These are phyloP conservation scores for Dillenia suffruticosa DNA, from an alignment of 164 flowering plant species.

Conservation along the genomic window DNA sequence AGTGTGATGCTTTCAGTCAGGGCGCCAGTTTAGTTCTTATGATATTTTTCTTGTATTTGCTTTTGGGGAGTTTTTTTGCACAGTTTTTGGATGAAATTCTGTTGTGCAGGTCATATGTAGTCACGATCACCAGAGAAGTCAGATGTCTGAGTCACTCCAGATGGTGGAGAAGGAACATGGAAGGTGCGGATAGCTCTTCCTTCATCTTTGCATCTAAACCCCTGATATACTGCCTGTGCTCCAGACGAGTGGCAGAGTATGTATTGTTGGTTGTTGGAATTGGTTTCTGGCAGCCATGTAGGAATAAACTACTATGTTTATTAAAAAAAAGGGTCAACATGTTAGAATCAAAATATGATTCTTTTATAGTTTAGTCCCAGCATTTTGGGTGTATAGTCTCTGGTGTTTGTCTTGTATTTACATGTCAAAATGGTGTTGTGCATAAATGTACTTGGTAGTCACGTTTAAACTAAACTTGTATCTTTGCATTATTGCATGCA, in stretches of 20 bases:
- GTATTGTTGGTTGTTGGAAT: constrained; percentile 47
- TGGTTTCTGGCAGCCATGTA: constrained; percentile 50
- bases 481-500: too few species aligned
- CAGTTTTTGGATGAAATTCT: not conserved
- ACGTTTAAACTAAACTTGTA: too few species aligned
- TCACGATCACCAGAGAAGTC: constrained; percentile 68
- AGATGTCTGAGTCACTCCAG: constrained; percentile 49
- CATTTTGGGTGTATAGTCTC: constrained; percentile 14
- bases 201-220: constrained; percentile 36
- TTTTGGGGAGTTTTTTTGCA: not conserved
- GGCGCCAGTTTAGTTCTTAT: not conserved
- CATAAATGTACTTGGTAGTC: too few species aligned
- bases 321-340: not conserved
- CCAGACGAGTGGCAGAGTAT: constrained; percentile 29
- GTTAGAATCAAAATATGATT: constrained; percentile 66
- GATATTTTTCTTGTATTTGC: not conserved
- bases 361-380: constrained; percentile 32
- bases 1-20: not conserved
- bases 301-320: constrained; percentile 25
- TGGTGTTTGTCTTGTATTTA: not conserved
- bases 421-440: too few species aligned
- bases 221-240: constrained; percentile 28
- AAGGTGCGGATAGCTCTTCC: constrained; percentile 41
- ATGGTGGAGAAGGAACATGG: constrained; percentile 35
- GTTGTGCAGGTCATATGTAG: constrained; percentile 65